Base-by-base conservation (phyloP, 768 basidiomycete genomes). In the Tylopilus rubrobrunneus region DNA sequence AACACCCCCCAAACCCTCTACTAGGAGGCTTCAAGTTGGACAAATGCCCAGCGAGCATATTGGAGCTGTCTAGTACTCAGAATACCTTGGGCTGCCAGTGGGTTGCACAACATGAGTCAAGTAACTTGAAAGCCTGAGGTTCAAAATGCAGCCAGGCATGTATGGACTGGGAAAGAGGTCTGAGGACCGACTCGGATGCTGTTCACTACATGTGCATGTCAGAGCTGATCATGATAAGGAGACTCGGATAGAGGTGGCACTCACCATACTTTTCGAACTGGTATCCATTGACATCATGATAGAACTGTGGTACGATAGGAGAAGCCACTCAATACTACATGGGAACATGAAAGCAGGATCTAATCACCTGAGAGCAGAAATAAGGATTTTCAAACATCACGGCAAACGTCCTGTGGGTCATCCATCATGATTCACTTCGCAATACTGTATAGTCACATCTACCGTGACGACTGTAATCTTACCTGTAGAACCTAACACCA, bases 1-100 rank as follows among this genome's bases (percentile, higher is more conserved):
- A n/a, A n/a, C n/a, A n/a, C n/a, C n/a, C n/a, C n/a, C n/a, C n/a
- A n/a, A n/a, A n/a, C n/a, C n/a, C n/a, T n/a, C n/a, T n/a, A n/a
- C n/a, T n/a, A n/a, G n/a, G n/a, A n/a, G n/a, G n/a, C n/a, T n/a
- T n/a, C n/a, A n/a, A n/a, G n/a, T n/a, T n/a, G n/a, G n/a, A n/a
- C n/a, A n/a, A n/a, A n/a, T n/a, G n/a, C n/a, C n/a, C 65, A 5
- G 75, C 78, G 8, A 80, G 66, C 4, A 78, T 79, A 55, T 80
- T 79, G 14, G 31, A 52, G 19, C 79, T 77, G 19, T 74, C 69
- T 80, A 78, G n/a, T n/a, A 45, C 79, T 74, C 40, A 80, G 52
- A 51, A 80, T 78, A 25, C 78, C 79, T 69, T 80, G 75, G 5
- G 79, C 78, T n/a, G n/a, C n/a, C n/a, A n/a, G n/a, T 77, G 49